A percentile compares a stretch with the other conserved stretches of the same genome.
Evolutionary conservation across 257 asterid species (phyloP).

Genomic region (Solanum okadae): DNA sequence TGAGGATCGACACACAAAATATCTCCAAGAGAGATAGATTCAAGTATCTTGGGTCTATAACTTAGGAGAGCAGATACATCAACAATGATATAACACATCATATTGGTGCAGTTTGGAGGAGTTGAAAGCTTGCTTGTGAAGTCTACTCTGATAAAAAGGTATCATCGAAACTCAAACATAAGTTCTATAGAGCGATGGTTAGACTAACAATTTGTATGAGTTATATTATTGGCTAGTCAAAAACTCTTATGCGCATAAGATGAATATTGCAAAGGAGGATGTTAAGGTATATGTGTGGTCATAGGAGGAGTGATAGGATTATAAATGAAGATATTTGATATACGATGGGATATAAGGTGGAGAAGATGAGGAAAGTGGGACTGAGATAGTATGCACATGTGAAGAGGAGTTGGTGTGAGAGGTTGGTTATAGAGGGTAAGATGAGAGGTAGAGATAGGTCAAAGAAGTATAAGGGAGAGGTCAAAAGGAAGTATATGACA

Average conservation of each 20-base stretch:
- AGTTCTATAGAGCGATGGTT: neutral
- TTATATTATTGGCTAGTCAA: neutral
- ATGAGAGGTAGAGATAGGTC: neutral
- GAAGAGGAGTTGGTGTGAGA: neutral
- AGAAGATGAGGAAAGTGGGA: neutral
- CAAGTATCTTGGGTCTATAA: too few species aligned
- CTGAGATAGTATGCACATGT: too few species aligned
- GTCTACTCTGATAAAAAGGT: too few species aligned
- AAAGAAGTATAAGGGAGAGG: neutral
- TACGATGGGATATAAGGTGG: neutral
- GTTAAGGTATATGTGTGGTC: neutral
- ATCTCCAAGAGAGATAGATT: too few species aligned
- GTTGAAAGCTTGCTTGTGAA: too few species aligned
- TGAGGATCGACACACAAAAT: too few species aligned
- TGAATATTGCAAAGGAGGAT: neutral
- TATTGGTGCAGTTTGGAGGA: too few species aligned
- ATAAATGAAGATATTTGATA: neutral
- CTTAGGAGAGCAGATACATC: too few species aligned
- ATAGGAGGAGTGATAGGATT: neutral
- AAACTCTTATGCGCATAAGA: neutral
- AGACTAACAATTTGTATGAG: neutral
- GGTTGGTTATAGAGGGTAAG: neutral
- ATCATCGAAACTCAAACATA: too few species aligned
- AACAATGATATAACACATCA: too few species aligned
- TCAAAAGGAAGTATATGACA: too few species aligned